phyloP scores from a whole-genome alignment of 352 stramenopile genomes.

The Globisporangium alternatum region DNA sequence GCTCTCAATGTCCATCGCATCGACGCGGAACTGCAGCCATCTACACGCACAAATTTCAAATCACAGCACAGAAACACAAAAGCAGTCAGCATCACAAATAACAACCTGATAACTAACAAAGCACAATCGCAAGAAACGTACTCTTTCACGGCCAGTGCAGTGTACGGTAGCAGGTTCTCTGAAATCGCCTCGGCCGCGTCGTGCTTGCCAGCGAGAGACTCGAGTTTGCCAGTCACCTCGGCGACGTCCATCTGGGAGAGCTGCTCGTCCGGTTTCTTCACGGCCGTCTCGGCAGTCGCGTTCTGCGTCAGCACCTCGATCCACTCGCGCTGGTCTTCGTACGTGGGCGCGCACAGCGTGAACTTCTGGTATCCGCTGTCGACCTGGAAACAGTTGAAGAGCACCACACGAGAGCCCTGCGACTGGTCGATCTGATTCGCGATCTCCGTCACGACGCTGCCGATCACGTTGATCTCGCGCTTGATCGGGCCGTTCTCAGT shows the following conservation, averaged over 20 bases:
- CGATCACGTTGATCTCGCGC: constrained; percentile 86
- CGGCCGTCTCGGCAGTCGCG: constrained; percentile 73
- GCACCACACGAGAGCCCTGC: constrained; percentile 76
- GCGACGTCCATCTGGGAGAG: constrained; percentile 68
- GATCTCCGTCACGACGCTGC: constrained; percentile 74
- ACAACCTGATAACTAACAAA: not conserved
- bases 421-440: constrained; percentile 88
- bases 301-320: constrained; percentile 87
- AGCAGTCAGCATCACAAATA: constrained; percentile 17
- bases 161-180: constrained; percentile 72
- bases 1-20: constrained; percentile 81
- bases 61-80: constrained; percentile 2
- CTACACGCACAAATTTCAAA: constrained; percentile 25
- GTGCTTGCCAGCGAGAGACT: constrained; percentile 80
- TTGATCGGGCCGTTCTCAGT: constrained; percentile 81
- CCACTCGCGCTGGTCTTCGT: constrained; percentile 88
- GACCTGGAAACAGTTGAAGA: constrained; percentile 86
- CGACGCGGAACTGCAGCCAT: constrained; percentile 84
- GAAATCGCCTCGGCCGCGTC: constrained; percentile 61
- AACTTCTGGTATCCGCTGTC: constrained; percentile 85
- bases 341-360: constrained; percentile 76
- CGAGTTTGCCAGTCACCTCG: constrained; percentile 73
- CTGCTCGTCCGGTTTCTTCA: constrained; percentile 72
- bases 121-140: constrained; percentile 32
- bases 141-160: constrained; percentile 85